Base-by-base conservation (phyloP, 371 early-diverging fungal species). In the Rhizomucor miehei region DNA sequence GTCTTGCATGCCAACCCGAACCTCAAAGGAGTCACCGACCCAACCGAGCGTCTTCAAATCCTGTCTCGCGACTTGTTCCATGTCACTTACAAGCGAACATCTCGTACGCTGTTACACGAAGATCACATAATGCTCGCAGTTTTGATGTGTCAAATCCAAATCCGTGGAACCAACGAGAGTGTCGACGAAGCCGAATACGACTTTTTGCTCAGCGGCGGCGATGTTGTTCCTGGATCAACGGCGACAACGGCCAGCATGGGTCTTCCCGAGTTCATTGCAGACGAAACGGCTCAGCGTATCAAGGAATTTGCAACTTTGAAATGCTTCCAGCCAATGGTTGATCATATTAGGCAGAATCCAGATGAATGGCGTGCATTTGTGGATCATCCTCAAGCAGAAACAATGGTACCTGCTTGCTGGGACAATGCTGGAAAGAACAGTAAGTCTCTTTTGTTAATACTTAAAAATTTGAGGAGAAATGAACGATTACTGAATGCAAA, bases 71-170 rank as follows among this genome's bases (percentile, higher is more conserved):
- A 94, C 60, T 64, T 99, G 51, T 98, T 97, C 77, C 69, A 69
- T 21, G 86, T 90, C 16, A 77, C 94, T 1, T 98, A 85, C 74
- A 79, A 80, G 24, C 85, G 95, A 35, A 91, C 91, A 0, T 84
- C 95, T 6, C 84, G 86, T 24, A 82, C 94, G 5, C 66, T 99
- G 56, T 73, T 91, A 54, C 95, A 99, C 59, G 94, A 91, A 48
- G 95, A 96, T 64, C 91, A 93, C 56, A 75, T 92, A n/a, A 86
- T 89, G 36, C 89, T 96, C 69, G 90, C 95, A 11, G 72, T 96
- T 52, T 72, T 93, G 55, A 67, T 99, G 55, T 86, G 93, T 17
- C 93, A 91, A 61, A 90, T 98, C 60, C 90, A 89, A 63, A 69
- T 90, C 45, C 85, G 87, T 14, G 84, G 85, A 44, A 51, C 77